Conservation (phyloP, 441 rosid genomes). For the Geranium incanum region DNA sequence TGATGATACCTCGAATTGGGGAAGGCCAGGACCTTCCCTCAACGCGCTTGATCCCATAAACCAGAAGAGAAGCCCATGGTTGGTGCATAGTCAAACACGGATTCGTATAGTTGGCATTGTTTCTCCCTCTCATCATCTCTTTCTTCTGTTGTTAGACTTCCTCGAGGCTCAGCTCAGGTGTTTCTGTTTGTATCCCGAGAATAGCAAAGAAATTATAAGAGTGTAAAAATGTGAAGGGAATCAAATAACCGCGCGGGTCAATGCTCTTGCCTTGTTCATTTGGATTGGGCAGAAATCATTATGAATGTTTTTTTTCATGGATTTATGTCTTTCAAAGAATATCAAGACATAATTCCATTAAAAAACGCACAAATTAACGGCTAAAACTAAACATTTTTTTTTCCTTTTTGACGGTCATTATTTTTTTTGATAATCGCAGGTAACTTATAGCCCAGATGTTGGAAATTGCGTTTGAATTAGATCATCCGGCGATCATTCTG, state of each 20-base stretch:
- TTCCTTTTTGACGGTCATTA: no score
- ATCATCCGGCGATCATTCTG: no score
- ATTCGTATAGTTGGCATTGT: conserved; percentile 56
- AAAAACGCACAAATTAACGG: no score
- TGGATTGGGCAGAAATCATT: not conserved
- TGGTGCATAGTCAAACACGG: conserved; percentile 91
- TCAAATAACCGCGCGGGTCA: not conserved
- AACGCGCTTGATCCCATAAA: conserved; percentile 77
- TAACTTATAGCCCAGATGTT: no score
- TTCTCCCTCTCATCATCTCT: conserved; percentile 21
- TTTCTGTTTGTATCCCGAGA: not conserved
- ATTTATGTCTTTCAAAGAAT: no score
- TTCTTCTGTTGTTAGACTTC: not conserved
- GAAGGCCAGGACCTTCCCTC: conserved; percentile 94
- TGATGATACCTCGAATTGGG: conserved; percentile 56
- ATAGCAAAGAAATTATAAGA: not conserved
- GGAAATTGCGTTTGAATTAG: no score
- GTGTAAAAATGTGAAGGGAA: no score
- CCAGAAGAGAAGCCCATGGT: conserved; percentile 89
- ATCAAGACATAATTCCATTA: no score
- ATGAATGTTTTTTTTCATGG: no score
- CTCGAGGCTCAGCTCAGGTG: not conserved
- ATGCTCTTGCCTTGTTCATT: no score
- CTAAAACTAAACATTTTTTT: no score
- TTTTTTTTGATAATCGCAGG: no score